Evolutionary conservation across 495 filamentous ascomycete genomes (phyloP).

Genomic region (Neurospora africana): DNA sequence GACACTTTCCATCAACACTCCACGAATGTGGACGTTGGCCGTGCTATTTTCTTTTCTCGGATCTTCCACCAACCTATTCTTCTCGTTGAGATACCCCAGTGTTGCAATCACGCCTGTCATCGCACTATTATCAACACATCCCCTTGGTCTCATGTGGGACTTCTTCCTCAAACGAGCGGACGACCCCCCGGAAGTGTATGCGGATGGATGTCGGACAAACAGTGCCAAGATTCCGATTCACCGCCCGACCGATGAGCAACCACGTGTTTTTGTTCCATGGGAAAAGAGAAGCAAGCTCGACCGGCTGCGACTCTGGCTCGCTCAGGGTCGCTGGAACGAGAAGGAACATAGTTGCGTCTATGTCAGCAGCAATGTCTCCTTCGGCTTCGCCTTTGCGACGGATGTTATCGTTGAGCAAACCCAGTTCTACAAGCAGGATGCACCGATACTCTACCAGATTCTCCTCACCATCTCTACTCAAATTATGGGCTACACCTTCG

Average conservation of each 20-base stretch:
- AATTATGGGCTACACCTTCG: slow-evolving; percentile 75
- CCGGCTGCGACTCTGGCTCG: slow-evolving; percentile 58
- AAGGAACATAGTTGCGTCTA: slow-evolving; percentile 84
- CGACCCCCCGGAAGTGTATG: slow-evolving; percentile 52
- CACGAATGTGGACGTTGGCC: slow-evolving; percentile 77
- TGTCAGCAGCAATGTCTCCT: slow-evolving; percentile 84
- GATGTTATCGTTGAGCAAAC: slow-evolving; percentile 82
- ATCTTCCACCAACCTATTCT: slow-evolving; percentile 75
- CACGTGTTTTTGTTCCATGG: slow-evolving; percentile 7
- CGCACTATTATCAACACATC: slow-evolving; percentile 70
- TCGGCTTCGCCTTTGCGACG: slow-evolving; percentile 77
- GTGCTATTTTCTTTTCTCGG: slow-evolving; percentile 69
- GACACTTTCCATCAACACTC: slow-evolving; percentile 68
- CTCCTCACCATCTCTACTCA: slow-evolving; percentile 76
- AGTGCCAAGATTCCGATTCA: slow-evolving; percentile 11
- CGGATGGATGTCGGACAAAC: slow-evolving; percentile 36
- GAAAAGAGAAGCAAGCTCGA: slow-evolving; percentile 22
- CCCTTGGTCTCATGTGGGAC: slow-evolving; percentile 71
- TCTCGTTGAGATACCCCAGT: slow-evolving; percentile 74
- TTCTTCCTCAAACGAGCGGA: slow-evolving; percentile 48
- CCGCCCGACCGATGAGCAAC: slow-evolving; percentile 4
- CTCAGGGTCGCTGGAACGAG: slow-evolving; percentile 73
- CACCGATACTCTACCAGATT: slow-evolving; percentile 62
- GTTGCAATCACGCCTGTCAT: slow-evolving; percentile 80
- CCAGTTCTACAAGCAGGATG: slow-evolving; percentile 75